Evolutionary conservation across 306 rosid genomes (phyloP).

Genomic region (Acacia crassicarpa): DNA sequence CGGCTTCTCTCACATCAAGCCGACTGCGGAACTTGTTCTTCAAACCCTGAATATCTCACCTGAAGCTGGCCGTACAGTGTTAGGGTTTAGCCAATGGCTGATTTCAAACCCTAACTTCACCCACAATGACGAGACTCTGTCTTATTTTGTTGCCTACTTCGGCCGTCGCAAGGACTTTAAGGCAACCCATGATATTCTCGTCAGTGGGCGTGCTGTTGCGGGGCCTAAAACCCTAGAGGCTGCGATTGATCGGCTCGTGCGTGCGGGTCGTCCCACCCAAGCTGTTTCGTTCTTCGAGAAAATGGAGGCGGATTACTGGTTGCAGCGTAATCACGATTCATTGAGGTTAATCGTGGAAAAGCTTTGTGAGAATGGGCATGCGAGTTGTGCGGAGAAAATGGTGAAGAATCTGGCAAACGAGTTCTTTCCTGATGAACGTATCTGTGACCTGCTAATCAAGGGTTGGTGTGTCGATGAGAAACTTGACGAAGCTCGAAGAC

Average conservation of each 20-base stretch:
- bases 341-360: conserved; percentile 60
- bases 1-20: conserved; percentile 65
- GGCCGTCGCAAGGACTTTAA: conserved; percentile 84
- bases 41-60: conserved; percentile 55
- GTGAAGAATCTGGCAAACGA: conserved; percentile 67
- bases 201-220: conserved; percentile 21
- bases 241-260: conserved; percentile 59
- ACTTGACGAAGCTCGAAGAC: conserved; percentile 67
- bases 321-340: conserved; percentile 55
- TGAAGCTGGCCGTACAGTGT: conserved; percentile 59
- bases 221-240: conserved; percentile 60
- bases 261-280: conserved; percentile 59
- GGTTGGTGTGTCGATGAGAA: conserved; percentile 78
- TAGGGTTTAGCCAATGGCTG: conserved; percentile 71
- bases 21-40: conserved; percentile 49
- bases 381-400: conserved; percentile 72
- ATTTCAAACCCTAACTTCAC: conserved; percentile 49
- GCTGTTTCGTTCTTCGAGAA: conserved; percentile 65
- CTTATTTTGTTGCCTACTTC: conserved; percentile 63
- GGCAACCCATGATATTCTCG: conserved; percentile 57
- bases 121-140: conserved; percentile 63
- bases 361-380: conserved; percentile 68
- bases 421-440: conserved; percentile 62
- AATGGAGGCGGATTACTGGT: conserved; percentile 78
- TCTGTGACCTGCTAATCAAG: conserved; percentile 59